Base-by-base conservation (phyloP, 805 yeast genomes). In the Lipomyces spencermartinsiae region DNA sequence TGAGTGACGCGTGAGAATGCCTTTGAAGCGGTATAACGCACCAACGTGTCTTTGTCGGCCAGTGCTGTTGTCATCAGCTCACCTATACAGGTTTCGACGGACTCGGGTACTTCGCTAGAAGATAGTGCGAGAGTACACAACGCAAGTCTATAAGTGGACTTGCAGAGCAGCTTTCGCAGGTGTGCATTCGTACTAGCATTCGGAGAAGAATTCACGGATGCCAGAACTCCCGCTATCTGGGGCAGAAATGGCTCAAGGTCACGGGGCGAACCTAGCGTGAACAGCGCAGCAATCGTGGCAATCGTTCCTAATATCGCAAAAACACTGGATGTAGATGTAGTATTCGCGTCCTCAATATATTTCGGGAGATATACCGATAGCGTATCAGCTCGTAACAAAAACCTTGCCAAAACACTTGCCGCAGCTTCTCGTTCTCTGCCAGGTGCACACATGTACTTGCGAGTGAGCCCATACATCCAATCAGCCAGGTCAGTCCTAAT, bases 1-100 rank as follows among this genome's bases (percentile, higher is more conserved):
- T 58, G 46, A 16, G 63, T 58, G 16, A 68, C 67, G 6, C 67
- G 59, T 7, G 70, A 25, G 29, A 69, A 51, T 6, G 88, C 86
- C 75, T 89, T 90, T 0, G 97, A 90, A 43, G 89, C 80, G 0
- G 86, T 80, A 70, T 88, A 88, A 63, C 97, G 79, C 2, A 89
- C 83, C 1, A 80, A 78, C 0, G 90, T 85, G 63, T 86, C 90
- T 46, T 76, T 78, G 58, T 83, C 78, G n/a, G 80, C 80, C 64
- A 87, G 77, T 33, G 53, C 12, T 54, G 82, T 79, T 2, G 77
- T 71, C 4, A 88, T 70, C 55, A 87, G 79, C 74, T 82, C 80
- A 46, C 83, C 81, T 1, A 91, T 74, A 1, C 88, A 82, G 3
- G 76, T 79, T 53, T 87, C 89, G 4, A 87, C 81, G 0, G 66